Evolutionary conservation across 2,329 filamentous ascomycete species (phyloP), one percentile per base, ranked within the genome.

Genomic region (Alternaria sp.): DNA sequence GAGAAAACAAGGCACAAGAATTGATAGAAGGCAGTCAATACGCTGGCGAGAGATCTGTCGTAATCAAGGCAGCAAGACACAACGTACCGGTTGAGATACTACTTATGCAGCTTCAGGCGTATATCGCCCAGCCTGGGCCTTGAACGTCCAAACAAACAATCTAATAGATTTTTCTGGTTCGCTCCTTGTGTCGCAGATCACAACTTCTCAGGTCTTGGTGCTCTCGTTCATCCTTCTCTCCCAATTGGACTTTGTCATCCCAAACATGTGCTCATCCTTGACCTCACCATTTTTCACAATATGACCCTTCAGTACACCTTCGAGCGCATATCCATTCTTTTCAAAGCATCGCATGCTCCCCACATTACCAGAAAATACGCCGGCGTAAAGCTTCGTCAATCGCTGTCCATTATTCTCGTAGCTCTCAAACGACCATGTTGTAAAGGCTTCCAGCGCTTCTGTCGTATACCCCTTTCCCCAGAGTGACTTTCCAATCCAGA

Each of bases 401-500:
- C 69, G 63, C 36, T 67, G 68, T 11, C 55, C 51, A 36, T 73
- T 74, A 14, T 66, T 73, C 28, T 69, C 71, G 41, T 65, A 51
- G 54, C 54, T 56, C 8, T 56, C 36, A 58, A 80, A 82, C 2
- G 62, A 62, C 77, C 78, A 81, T 16, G 63, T 59, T 16, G 76
- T 73, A 45, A 81, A 75, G 7, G 66, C 76, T 12, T 61, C 63
- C n/a, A 80, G 55, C 18, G 72, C 73, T 55, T 74, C 75, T 1
- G 67, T 75, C 65, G 71, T 74, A 30, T 78, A 66, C 3, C 76
- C 76, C 44, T 66, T 63, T 1, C 80, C 78, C 78, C 78, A 79
- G 36, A 70, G 69, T 30, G 62, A 60, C 54, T 79, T 76, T 16
- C 72, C 75, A 11, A 82, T 57, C 81, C 81, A 83, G 66, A 80